Evolutionary conservation across 805 yeast genomes (phyloP).

Genomic region (Candida montana): DNA sequence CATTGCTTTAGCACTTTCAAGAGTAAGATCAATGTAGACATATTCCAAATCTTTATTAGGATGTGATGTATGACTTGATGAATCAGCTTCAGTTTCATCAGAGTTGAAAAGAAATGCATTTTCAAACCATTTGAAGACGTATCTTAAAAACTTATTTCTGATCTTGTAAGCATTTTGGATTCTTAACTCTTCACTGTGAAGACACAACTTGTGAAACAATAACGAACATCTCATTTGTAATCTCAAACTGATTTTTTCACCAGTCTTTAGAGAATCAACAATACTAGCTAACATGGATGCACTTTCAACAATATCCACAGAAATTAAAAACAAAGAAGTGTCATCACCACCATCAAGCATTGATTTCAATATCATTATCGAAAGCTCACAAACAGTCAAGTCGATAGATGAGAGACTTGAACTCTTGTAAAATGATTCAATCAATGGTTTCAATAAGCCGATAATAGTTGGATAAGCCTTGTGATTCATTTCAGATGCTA

Average conservation of each 20-base stretch:
- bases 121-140: slow-evolving; percentile 49
- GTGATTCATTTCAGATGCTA: slow-evolving; percentile 62
- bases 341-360: slow-evolving; percentile 31
- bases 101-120: slow-evolving; percentile 34
- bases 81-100: slow-evolving; percentile 28
- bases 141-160: slow-evolving; percentile 44
- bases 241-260: slow-evolving; percentile 22
- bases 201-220: slow-evolving; percentile 31
- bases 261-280: slow-evolving; percentile 11
- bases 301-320: slow-evolving; percentile 28
- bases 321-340: slow-evolving; percentile 27
- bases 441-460: slow-evolving; percentile 35
- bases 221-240: slow-evolving; percentile 41
- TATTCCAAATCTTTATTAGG: slow-evolving; percentile 37
- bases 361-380: slow-evolving; percentile 40
- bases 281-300: slow-evolving; percentile 16
- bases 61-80: slow-evolving; percentile 4
- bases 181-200: slow-evolving; percentile 29
- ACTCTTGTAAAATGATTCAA: slow-evolving; percentile 27
- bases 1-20: slow-evolving; percentile 57
- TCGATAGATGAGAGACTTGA: slow-evolving; percentile 24
- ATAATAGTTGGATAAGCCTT: slow-evolving; percentile 45
- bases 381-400: slow-evolving; percentile 42
- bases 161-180: slow-evolving; percentile 40
- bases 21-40: slow-evolving; percentile 52